Evolutionary conservation across 495 filamentous ascomycete species (phyloP).

Genomic region (Tirmania nivea): DNA sequence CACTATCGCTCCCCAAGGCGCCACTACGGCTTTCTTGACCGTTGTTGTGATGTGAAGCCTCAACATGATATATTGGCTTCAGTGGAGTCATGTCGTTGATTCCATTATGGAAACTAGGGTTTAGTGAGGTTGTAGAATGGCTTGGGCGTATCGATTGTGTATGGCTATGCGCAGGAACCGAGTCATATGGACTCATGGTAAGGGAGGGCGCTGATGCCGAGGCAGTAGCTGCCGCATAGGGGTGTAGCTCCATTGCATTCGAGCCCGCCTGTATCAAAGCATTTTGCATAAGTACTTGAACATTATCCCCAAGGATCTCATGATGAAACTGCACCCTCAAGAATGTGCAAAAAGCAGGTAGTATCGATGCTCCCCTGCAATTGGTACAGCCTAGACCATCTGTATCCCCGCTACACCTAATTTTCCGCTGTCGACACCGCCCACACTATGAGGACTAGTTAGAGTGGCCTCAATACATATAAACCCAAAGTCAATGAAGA

Average conservation of each 20-base stretch:
- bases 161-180: neutral
- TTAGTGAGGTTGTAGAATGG: no score
- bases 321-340: conserved; percentile 17
- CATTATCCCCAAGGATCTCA: conserved; percentile 14
- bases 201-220: neutral
- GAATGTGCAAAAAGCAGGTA: conserved; percentile 13
- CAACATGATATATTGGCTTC: no score
- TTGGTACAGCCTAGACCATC: conserved; percentile 58
- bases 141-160: neutral
- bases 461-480: neutral
- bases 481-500: neutral
- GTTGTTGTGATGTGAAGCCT: no score
- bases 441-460: conserved; percentile 38
- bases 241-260: neutral
- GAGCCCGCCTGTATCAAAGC: neutral
- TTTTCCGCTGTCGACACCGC: conserved; percentile 84
- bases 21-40: no score
- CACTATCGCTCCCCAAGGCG: no score
- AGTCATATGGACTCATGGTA: neutral
- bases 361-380: conserved; percentile 48
- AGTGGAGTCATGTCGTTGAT: neutral
- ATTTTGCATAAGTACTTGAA: neutral
- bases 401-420: conserved; percentile 78
- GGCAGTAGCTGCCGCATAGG: neutral
- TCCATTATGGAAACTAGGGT: neutral